Conservation (phyloP, 106 monocot genomes). For the Dendrobium chrysotoxum region DNA sequence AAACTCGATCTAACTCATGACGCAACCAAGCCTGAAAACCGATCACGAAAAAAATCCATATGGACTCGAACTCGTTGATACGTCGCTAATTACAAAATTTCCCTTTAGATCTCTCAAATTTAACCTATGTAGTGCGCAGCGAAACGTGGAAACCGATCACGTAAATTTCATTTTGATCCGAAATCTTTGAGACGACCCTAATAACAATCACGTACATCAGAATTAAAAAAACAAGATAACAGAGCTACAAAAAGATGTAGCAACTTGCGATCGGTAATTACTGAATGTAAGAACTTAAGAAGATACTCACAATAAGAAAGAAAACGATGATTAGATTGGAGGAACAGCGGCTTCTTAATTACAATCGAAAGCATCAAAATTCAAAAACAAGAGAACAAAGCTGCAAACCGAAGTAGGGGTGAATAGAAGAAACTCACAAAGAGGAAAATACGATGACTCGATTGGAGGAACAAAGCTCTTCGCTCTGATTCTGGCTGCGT, state of each 20-base stretch:
- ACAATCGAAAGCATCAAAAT: neutral
- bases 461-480: too few relatives aligned
- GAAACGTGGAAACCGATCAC: too few relatives aligned
- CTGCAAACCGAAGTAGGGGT: neutral
- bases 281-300: neutral
- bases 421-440: neutral
- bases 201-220: neutral
- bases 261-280: neutral
- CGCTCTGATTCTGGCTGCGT: too few relatives aligned
- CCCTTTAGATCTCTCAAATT: neutral
- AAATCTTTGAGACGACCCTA: neutral
- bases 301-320: neutral
- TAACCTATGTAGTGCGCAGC: neutral
- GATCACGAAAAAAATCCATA: neutral
- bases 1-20: neutral
- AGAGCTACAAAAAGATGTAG: neutral
- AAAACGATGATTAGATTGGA: neutral
- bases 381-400: neutral
- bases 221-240: neutral
- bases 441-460: neutral
- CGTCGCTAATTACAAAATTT: too few relatives aligned
- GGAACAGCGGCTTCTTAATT: neutral
- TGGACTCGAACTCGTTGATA: too few relatives aligned
- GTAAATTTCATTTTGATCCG: neutral
- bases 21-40: neutral